Conservation (phyloP, 345 rosid genomes). For the Litchi chinensis region DNA sequence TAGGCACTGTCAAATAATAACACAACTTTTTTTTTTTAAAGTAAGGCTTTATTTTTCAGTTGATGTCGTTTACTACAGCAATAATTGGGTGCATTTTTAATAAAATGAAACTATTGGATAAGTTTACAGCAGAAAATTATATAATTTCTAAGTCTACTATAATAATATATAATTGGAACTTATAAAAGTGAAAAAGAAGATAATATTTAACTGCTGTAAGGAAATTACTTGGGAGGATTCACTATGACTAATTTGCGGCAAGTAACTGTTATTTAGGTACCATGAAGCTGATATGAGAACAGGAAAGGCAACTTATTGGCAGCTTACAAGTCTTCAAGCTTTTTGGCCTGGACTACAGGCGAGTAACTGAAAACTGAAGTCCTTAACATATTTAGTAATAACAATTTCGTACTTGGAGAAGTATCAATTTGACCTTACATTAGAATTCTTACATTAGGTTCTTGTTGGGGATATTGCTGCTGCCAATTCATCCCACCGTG, state of each 20-base stretch:
- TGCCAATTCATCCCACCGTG: slow-evolving; percentile 90
- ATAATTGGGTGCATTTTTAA: not conserved
- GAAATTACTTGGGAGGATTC: slow-evolving; percentile 4
- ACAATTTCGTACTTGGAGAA: not conserved
- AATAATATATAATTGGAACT: not conserved
- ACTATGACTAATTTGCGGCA: slow-evolving; percentile 9
- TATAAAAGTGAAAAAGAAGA: not conserved
- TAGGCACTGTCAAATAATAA: too few relatives aligned
- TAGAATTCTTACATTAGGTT: slow-evolving; percentile 57
- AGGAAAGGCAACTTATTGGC: slow-evolving; percentile 97
- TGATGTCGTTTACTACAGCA: not conserved
- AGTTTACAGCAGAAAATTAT: slow-evolving; percentile 3
- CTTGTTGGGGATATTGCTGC: slow-evolving; percentile 91
- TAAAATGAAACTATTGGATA: not conserved
- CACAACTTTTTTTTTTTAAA: too few relatives aligned
- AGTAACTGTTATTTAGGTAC: slow-evolving; percentile 55
- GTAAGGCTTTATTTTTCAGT: not conserved
- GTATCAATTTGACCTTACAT: slow-evolving; percentile 27
- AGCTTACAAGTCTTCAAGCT: slow-evolving; percentile 98
- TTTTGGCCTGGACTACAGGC: slow-evolving; percentile 99
- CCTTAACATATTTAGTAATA: not conserved
- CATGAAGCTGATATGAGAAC: slow-evolving; percentile 98
- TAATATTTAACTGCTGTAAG: not conserved
- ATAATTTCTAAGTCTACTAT: not conserved
- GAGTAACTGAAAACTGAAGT: slow-evolving; percentile 32